Percentiles rank a stretch among this genome's conserved stretches.
phyloP scores from a whole-genome alignment of 345 rosid genomes.

The Hibiscus mutabilis region DNA sequence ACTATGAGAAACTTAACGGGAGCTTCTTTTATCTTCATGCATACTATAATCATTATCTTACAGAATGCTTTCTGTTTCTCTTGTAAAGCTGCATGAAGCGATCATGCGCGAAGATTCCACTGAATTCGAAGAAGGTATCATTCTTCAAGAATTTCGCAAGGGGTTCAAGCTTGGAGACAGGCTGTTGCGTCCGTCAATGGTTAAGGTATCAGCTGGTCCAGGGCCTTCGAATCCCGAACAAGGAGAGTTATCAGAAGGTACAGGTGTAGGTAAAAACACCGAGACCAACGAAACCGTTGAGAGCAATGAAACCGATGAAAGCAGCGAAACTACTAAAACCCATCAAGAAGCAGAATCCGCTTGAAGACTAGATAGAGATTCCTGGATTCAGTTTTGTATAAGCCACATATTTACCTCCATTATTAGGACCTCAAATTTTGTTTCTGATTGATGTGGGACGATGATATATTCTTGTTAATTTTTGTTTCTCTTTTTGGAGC shows the following conservation, averaged over 20 bases:
- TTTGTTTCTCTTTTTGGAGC: neutral
- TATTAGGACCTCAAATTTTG: constrained; percentile 4
- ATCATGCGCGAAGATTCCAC: constrained; percentile 83
- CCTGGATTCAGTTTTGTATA: constrained; percentile 35
- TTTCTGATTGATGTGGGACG: constrained; percentile 1
- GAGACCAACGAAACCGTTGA: constrained; percentile 17
- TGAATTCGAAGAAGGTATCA: constrained; percentile 70
- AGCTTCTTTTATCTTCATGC: neutral
- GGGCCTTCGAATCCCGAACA: constrained; percentile 61
- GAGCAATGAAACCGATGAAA: constrained; percentile 21
- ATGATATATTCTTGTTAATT: neutral
- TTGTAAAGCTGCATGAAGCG: constrained; percentile 80
- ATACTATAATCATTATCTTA: neutral
- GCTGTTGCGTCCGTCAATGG: constrained; percentile 93
- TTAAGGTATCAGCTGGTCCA: constrained; percentile 96
- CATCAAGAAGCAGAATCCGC: constrained; percentile 34
- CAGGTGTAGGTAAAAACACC: neutral
- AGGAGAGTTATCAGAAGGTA: constrained; percentile 32
- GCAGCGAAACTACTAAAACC: constrained; percentile 16
- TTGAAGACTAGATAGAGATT: constrained; percentile 16
- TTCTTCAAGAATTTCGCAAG: constrained; percentile 78
- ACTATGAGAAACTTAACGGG: neutral
- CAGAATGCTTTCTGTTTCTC: neutral
- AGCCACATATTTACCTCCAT: constrained; percentile 7
- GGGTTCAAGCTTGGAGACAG: constrained; percentile 82